Evolutionary conservation across 331 rosid genomes (phyloP), one percentile per base, ranked within the genome.

Genomic region (Quercus lobata): DNA sequence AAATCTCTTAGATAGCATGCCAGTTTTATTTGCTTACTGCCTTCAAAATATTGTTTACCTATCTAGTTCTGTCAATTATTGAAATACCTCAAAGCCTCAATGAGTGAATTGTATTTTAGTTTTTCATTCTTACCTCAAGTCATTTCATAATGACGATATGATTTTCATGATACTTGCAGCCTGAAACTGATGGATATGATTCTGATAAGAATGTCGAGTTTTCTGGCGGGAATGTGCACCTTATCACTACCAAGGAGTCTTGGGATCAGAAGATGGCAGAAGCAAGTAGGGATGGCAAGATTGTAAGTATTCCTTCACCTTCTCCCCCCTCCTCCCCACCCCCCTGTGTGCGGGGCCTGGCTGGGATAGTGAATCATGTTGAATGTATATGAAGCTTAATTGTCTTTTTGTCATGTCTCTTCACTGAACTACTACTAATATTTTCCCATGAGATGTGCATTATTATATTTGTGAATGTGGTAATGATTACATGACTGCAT

Each of bases 221-320:
- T 81, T 82, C 92, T 63, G 71, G 86, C 25, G 98, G 91, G 22
- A 95, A 93, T 68, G 96, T 95, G 82, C 79, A 82, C 80, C 89
- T 93, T 78, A 88, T 95, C 83, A 88, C 90, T 81, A 88, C 93
- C 79, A 74, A 74, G 78, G 99, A 95, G 85, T 55, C 83, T 62
- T 95, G 99, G 99, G 96, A 93, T 32, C 90, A 87, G 82, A 90
- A 90, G 88, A 7, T 95, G 89, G 96, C 83, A 86, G 98, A 95
- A 90, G 98, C 99, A 72, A 87, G 69, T 77, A 91, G 77, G 86
- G 94, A 84, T 66, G 98, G 91, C 71, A 91, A 85, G 84, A 82
- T 88, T 74, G 99, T 95, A 89, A 89, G 98, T 80, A 73, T 81
- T 61, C 49, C 25, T 7, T 73, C 41, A 73, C 25, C 16, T 53